Evolutionary conservation across 768 basidiomycete genomes (phyloP).

Genomic region (Panus rudis): DNA sequence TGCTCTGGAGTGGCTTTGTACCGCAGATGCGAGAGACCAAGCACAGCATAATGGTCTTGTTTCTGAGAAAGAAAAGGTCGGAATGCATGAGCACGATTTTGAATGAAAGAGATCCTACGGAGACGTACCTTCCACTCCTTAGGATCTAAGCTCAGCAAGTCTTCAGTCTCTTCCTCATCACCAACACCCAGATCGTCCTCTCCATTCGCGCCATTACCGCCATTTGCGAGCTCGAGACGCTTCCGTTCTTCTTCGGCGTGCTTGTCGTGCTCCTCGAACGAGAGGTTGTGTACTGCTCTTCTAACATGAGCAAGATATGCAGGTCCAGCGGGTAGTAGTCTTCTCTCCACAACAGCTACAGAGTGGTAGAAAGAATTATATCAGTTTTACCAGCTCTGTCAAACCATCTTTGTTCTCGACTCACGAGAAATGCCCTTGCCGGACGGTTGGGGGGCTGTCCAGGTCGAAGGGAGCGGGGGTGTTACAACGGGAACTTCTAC

Average conservation of each 20-base stretch:
- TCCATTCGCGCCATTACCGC: conserved; percentile 36
- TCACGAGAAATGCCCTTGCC: conserved; percentile 28
- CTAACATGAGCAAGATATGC: conserved; percentile 82
- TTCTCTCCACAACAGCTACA: conserved; percentile 36
- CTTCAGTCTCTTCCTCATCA: conserved; percentile 75
- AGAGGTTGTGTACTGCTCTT: conserved; percentile 63
- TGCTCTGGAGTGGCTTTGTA: conserved; percentile 84
- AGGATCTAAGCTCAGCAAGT: conserved; percentile 73
- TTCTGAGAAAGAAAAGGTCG: conserved; percentile 43
- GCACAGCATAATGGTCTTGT: conserved; percentile 97
- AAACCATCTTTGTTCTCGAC: conserved; percentile 5
- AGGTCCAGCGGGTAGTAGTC: conserved; percentile 77
- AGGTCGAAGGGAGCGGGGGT: conserved; percentile 37
- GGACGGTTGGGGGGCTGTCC: conserved; percentile 33
- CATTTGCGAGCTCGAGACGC: conserved; percentile 39
- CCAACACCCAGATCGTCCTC: conserved; percentile 91
- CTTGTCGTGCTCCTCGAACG: conserved; percentile 81
- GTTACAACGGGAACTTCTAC: conserved; percentile 34
- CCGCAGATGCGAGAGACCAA: conserved; percentile 87
- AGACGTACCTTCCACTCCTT: conserved; percentile 92
- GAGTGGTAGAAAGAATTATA: conserved; percentile 11
- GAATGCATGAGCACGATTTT: neutral
- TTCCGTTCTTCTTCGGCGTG: conserved; percentile 47
- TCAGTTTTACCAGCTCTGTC: conserved; percentile 5
- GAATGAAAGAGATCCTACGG: neutral